These are phyloP conservation scores for Blastobotrys mokoenaii DNA, from an alignment of 805 yeast genomes.

Conservation along the genomic window DNA sequence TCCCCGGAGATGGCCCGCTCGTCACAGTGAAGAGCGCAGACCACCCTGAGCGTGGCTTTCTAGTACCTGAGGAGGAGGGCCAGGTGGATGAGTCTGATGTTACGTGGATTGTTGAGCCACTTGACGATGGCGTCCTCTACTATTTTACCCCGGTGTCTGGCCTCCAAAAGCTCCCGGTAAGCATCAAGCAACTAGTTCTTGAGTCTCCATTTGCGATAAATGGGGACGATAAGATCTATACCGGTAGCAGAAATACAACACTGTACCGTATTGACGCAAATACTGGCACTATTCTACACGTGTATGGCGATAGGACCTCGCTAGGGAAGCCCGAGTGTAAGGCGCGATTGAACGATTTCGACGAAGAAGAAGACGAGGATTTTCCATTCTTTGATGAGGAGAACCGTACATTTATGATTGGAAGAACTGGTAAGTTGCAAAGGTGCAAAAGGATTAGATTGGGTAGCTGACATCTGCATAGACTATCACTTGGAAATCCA, in stretches of 20 bases:
- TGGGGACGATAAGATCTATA: slow-evolving; percentile 71
- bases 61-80: slow-evolving; percentile 1
- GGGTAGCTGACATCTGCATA: slow-evolving; percentile 1
- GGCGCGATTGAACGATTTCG: slow-evolving; percentile 6
- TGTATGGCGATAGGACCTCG: slow-evolving; percentile 46
- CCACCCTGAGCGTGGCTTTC: background rate
- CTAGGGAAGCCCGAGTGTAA: slow-evolving; percentile 21
- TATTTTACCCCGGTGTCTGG: slow-evolving; percentile 72
- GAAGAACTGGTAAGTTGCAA: slow-evolving; percentile 22
- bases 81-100: slow-evolving; percentile 28
- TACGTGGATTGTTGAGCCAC: slow-evolving; percentile 88
- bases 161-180: slow-evolving; percentile 69
- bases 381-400: slow-evolving; percentile 8
- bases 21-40: slow-evolving; percentile 32
- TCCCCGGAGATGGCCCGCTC: slow-evolving; percentile 56
- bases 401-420: slow-evolving; percentile 21
- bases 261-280: slow-evolving; percentile 63
- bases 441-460: slow-evolving; percentile 2
- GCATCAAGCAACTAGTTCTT: slow-evolving; percentile 65
- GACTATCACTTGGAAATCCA: slow-evolving; percentile 48
- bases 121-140: slow-evolving; percentile 72
- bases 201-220: slow-evolving; percentile 83
- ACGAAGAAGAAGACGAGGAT: slow-evolving; percentile 13
- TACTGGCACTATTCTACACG: slow-evolving; percentile 64
- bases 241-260: slow-evolving; percentile 73